These are phyloP conservation scores for Albifimbria verrucaria DNA, from an alignment of 2,329 filamentous ascomycete species.

Conservation along the genomic window DNA sequence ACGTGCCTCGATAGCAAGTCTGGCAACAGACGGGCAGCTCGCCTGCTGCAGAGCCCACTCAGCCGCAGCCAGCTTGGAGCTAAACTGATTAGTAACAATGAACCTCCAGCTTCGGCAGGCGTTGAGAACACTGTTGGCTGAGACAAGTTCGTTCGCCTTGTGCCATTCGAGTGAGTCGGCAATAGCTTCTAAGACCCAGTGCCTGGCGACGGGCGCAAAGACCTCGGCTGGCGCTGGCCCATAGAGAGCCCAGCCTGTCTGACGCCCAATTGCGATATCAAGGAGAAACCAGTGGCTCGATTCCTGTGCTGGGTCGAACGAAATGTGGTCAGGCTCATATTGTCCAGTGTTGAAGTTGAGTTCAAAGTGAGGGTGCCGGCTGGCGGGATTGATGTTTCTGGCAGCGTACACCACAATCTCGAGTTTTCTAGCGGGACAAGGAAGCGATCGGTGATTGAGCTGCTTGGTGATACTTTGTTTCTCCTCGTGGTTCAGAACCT, in stretches of 20 bases:
- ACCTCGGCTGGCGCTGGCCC: neutral
- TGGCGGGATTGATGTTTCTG: neutral
- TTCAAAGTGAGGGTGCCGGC: conserved; percentile 7
- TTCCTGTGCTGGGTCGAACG: conserved; percentile 3
- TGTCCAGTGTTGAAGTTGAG: conserved; percentile 10
- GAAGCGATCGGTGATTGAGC: neutral
- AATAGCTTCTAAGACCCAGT: conserved; percentile 5
- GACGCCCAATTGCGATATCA: conserved; percentile 6
- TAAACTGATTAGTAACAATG: neutral
- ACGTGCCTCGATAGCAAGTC: neutral
- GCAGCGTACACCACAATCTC: conserved; percentile 9
- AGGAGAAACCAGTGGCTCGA: conserved; percentile 11
- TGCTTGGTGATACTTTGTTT: neutral
- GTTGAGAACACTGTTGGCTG: conserved; percentile 5
- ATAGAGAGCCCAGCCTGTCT: conserved; percentile 3
- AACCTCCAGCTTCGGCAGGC: conserved; percentile 6
- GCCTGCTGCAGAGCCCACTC: neutral
- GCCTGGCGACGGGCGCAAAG: neutral
- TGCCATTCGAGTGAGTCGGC: conserved; percentile 8
- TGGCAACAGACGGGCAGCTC: neutral
- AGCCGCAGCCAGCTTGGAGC: neutral
- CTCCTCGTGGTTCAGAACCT: neutral
- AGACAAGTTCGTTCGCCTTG: neutral
- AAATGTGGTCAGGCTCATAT: conserved; percentile 4
- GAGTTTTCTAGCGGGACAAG: conserved; percentile 7